Evolutionary conservation across 2,329 filamentous ascomycete genomes (phyloP).

Genomic region (Neofusicoccum cordaticola): DNA sequence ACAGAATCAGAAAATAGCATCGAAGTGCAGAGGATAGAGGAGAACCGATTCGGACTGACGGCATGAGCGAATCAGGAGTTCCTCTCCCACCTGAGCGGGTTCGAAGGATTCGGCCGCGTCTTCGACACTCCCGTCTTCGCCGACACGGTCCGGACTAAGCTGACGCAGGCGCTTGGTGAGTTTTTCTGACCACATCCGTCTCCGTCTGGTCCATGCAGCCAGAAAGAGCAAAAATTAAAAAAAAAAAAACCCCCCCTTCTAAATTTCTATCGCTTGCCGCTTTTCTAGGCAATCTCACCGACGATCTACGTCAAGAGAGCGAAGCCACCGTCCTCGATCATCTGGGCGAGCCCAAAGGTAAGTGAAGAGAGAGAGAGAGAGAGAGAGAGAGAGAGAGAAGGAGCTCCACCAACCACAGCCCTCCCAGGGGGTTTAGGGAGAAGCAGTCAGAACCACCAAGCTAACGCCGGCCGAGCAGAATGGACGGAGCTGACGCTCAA

Average conservation of each 20-base stretch:
- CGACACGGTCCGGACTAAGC: not conserved
- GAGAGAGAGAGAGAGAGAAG: not conserved
- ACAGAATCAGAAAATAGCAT: not conserved
- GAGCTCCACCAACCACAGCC: no score
- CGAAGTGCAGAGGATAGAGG: no score
- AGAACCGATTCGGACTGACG: no score
- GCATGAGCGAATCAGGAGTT: not conserved
- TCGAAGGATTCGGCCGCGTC: not conserved
- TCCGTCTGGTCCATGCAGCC: no score
- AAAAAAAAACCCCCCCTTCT: no score
- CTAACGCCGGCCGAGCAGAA: not conserved
- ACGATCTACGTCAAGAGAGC: not conserved
- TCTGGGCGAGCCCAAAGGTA: not conserved
- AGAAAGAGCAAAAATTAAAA: no score
- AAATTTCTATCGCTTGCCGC: no score
- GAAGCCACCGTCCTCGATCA: not conserved
- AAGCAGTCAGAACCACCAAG: no score
- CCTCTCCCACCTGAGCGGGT: not conserved
- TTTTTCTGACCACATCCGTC: no score
- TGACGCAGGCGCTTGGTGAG: conserved; percentile 4
- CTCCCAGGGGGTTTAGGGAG: no score
- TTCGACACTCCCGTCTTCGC: not conserved
- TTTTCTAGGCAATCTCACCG: not conserved
- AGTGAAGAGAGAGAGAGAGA: not conserved
- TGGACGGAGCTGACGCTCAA: conserved; percentile 22